Base-by-base conservation (phyloP, 1,284 basidiomycete genomes). In the Leccinum colubrinum region DNA sequence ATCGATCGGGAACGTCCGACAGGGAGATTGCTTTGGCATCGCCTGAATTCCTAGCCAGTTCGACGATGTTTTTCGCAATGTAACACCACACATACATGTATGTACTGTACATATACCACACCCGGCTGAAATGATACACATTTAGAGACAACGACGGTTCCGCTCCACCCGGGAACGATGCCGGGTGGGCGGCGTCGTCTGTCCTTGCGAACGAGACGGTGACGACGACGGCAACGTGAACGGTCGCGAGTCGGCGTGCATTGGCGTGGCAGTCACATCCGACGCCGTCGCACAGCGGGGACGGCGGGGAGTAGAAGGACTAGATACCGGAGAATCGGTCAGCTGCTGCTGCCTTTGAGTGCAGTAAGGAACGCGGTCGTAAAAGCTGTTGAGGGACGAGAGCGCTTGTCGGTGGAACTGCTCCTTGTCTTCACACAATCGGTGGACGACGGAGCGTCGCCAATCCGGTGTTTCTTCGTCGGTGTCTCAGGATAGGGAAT, bases 251-350 rank as follows among this genome's bases (percentile, higher is more conserved):
- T 59, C 43, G 17, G 51, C n/a, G 30, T 60, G 65, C 37, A 51
- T 41, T 1, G 54, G 55, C 0, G 56, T 59, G 1, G 14, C 11
- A 1, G 39, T 41, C 14, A 41, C n/a, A 8, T 57, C 56, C 1
- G 37, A 9, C 3, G 25, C 33, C 15, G 43, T 54, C 14, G 52
- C 20, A 15, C 5, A 61, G 12, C 46, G 64, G 3, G 64, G 55
- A 46, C 63, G 66, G 52, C 60, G 62, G 6, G 74, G 74, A 0
- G 74, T 75, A 9, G 71, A 75, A 2, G 65, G 68, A 15, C 72
- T 65, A 1, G 65, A 39, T 39, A 15, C 37, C 37, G 14, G 37
- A 39, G 37, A 39, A 39, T 39, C 14, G 14, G 14, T 12, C 62
- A 0, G 20, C 17, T 20, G 43, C 62, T 64, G 43, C 9, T 46